These are phyloP conservation scores for Areca catechu DNA, from an alignment of 176 grass and related monocot species.

Conservation along the genomic window DNA sequence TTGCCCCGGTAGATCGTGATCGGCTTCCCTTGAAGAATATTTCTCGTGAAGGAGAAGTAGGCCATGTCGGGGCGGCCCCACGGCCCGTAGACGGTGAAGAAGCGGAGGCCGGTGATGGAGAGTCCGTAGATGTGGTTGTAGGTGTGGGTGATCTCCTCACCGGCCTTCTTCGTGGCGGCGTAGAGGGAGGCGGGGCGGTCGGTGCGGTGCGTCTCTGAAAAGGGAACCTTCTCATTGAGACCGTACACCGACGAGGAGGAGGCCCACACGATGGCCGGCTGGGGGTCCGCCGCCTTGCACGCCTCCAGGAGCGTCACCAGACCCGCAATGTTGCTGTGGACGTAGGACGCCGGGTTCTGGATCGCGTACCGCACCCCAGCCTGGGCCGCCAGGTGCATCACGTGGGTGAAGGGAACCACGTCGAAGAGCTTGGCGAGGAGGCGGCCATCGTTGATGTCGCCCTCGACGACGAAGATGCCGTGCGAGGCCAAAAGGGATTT, in stretches of 20 bases:
- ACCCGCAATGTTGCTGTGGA: conserved; percentile 34
- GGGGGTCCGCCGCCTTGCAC: conserved; percentile 26
- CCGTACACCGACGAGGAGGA: conserved; percentile 48
- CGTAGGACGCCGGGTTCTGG: conserved; percentile 37
- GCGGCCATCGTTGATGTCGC: conserved; percentile 33
- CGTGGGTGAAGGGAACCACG: conserved; percentile 31
- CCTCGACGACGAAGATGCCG: conserved; percentile 34
- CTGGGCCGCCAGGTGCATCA: conserved; percentile 40
- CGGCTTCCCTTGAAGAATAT: conserved; percentile 38
- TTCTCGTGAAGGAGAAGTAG: conserved; percentile 43
- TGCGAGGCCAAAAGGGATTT: conserved; percentile 19
- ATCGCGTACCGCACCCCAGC: conserved; percentile 41
- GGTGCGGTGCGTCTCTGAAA: conserved; percentile 34
- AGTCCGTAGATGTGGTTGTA: conserved; percentile 50
- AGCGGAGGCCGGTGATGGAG: conserved; percentile 39
- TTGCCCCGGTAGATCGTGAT: conserved; percentile 32
- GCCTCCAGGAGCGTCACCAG: conserved; percentile 39
- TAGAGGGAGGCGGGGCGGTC: conserved; percentile 41
- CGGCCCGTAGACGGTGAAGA: conserved; percentile 46
- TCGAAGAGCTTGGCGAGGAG: conserved; percentile 36
- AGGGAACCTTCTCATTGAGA: conserved; percentile 27
- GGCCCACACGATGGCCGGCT: conserved; percentile 39
- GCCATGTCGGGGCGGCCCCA: conserved; percentile 51
- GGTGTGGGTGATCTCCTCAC: conserved; percentile 38
- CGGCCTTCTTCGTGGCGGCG: conserved; percentile 44